Evolutionary conservation across 805 yeast species (phyloP).

Genomic region (Cephaloascus fragrans): DNA sequence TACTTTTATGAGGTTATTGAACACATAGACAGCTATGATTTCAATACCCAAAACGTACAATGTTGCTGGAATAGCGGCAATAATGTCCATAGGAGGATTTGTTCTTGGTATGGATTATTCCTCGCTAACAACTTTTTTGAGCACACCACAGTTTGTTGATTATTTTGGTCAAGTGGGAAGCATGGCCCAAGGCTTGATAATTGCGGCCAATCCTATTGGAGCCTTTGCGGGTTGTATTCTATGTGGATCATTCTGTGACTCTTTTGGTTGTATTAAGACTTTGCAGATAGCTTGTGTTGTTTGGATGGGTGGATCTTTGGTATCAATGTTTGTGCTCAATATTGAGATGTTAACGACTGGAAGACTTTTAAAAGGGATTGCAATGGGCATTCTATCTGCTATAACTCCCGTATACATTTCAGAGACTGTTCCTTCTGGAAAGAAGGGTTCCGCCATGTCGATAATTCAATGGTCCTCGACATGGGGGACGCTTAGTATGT

Average conservation of each 20-base stretch:
- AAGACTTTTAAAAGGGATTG: slow-evolving; percentile 18
- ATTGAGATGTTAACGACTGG: slow-evolving; percentile 16
- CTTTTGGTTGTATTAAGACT: not conserved
- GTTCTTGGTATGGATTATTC: not conserved
- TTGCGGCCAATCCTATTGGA: not conserved
- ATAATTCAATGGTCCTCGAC: slow-evolving; percentile 11
- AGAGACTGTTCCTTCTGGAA: slow-evolving; percentile 11
- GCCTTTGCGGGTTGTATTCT: not conserved
- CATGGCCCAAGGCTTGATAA: not conserved
- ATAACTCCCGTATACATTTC: slow-evolving; percentile 20
- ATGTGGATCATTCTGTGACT: not conserved
- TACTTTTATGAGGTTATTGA: no score
- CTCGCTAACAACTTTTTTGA: not conserved
- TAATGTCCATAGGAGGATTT: slow-evolving; percentile 1
- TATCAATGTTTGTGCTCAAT: slow-evolving; percentile 16
- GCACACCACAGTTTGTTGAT: not conserved
- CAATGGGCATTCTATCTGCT: slow-evolving; percentile 21
- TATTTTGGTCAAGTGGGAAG: not conserved
- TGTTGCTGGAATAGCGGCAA: slow-evolving; percentile 8
- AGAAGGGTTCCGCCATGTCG: not conserved
- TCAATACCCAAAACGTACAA: slow-evolving; percentile 3
- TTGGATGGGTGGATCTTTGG: slow-evolving; percentile 7
- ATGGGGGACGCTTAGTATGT: slow-evolving; percentile 12
- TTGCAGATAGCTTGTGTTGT: not conserved
- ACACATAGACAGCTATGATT: no score